phyloP scores from a whole-genome alignment of 257 asterid genomes.

The Forsythia viridissima region DNA sequence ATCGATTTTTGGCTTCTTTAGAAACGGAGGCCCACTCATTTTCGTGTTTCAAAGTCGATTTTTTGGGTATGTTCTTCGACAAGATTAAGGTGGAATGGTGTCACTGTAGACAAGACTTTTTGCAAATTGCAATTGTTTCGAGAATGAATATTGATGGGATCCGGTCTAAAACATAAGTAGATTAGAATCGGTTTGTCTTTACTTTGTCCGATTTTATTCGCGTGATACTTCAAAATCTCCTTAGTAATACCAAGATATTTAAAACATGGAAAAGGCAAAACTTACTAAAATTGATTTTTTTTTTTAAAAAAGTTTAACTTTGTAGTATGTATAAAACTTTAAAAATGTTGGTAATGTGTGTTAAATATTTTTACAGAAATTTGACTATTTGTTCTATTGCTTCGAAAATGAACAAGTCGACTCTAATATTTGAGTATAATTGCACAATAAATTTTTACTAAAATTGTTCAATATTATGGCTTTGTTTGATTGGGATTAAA shows the following conservation, averaged over 20 bases:
- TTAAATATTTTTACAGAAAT: background rate
- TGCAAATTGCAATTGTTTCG: background rate
- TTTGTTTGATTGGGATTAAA: too few relatives aligned
- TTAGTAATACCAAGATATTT: background rate
- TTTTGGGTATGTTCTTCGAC: background rate
- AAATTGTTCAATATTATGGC: too few relatives aligned
- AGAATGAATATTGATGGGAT: background rate
- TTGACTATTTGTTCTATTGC: background rate
- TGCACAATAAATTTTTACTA: background rate
- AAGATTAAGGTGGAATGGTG: background rate
- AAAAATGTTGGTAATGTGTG: too few relatives aligned
- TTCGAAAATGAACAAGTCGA: background rate
- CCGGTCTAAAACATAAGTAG: background rate
- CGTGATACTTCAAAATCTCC: background rate
- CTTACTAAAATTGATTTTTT: background rate
- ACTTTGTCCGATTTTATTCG: background rate
- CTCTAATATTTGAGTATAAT: background rate
- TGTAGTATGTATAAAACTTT: background rate
- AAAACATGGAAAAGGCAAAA: background rate
- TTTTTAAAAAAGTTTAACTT: too few relatives aligned
- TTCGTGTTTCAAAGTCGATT: slow-evolving; percentile 27
- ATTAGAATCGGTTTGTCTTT: background rate
- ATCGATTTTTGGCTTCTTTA: background rate
- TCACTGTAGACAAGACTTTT: background rate
- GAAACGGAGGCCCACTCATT: slow-evolving; percentile 2